Evolutionary conservation across 1,284 basidiomycete species (phyloP), one percentile per base, ranked within the genome.

Genomic region (Melanopsichium pennsylvanicum): DNA sequence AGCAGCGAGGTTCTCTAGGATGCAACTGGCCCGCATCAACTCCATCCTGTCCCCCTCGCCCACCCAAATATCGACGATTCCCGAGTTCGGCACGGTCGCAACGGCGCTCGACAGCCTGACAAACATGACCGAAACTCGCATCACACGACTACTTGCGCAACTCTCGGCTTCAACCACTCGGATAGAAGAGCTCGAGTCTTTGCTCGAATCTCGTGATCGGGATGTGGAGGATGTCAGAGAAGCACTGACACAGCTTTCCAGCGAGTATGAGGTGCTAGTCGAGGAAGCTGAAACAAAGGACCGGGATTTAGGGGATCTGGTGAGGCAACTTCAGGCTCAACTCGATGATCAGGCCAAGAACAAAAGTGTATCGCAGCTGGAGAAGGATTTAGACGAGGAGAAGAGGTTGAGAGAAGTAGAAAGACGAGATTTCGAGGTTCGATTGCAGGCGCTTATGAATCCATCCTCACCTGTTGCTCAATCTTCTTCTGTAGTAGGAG

Each of bases 401-500:
- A 22, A 36, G 11, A 43, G 67, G 11, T 27, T 33, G 32, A 37
- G 56, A 22, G 56, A 63, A 31, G 37, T 56, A 7, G 56, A 70
- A 12, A 45, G 60, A 21, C 19, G 55, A 10, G 67, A 70, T 31
- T 60, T 29, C 35, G 60, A 57, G 31, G 60, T 70, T 5, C 37
- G 67, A 3, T 26, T 70, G 11, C 51, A 54, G 35, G 54, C 16
- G 12, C 16, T 59, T 21, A 43, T 51, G 15, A 44, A 21, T 36
- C n/a, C 40, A 0, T 18, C 32, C 19, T 11, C 19, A 2, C 11
- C 23, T 12, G 4, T 6, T 10, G 27, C 13, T 13, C 27, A 7
- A 8, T 29, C 27, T 7, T 29, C 27, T 7, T 29, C 27, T 0
- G 16, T 16, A 16, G 12, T 27, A 4, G n/a, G 11, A 22, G 3